These are phyloP conservation scores for Cordia subcordata DNA, from an alignment of 257 asterid genomes.

Conservation along the genomic window DNA sequence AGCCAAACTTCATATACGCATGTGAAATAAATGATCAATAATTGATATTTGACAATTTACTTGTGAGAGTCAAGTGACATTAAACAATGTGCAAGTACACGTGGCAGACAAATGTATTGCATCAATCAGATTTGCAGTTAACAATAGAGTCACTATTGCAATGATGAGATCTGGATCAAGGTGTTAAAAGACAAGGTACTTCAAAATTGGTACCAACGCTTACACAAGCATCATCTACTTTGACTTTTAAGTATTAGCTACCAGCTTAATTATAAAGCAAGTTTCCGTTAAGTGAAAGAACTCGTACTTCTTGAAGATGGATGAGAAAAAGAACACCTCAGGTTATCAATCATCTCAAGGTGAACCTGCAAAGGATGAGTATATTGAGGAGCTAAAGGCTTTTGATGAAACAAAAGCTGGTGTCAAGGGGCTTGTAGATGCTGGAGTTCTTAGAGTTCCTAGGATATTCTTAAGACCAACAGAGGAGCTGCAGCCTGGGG, in stretches of 20 bases:
- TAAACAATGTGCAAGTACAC: neutral
- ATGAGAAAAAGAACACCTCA: neutral
- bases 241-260: neutral
- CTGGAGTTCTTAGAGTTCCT: constrained; percentile 11
- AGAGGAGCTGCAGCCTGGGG: neutral
- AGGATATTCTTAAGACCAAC: neutral
- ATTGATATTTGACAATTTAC: neutral
- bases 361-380: constrained; percentile 1
- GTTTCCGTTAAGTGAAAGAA: neutral
- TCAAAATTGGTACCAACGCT: no score
- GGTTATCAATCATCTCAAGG: neutral
- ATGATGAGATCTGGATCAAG: no score
- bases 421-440: constrained; percentile 14
- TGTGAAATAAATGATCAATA: neutral
- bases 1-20: no score
- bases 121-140: no score
- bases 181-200: neutral
- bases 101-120: neutral
- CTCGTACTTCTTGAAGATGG: neutral
- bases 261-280: neutral
- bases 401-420: constrained; percentile 17
- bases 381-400: constrained; percentile 8
- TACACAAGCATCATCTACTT: neutral
- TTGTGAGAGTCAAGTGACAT: neutral
- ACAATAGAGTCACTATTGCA: no score